Evolutionary conservation across 768 basidiomycete genomes (phyloP).

Genomic region (Mycena polygramma): DNA sequence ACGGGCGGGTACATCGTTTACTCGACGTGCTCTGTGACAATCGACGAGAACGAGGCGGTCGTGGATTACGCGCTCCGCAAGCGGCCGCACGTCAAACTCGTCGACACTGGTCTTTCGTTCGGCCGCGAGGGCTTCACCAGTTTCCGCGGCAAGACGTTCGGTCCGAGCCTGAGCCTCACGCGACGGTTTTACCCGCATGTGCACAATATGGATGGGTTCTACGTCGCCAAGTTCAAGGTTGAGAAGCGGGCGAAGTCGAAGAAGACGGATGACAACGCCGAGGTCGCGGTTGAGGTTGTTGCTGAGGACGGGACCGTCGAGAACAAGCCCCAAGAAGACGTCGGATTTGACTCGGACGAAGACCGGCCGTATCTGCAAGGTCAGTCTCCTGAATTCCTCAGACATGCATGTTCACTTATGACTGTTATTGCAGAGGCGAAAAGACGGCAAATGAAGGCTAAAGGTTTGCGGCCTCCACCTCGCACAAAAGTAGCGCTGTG

Average conservation of each 20-base stretch:
- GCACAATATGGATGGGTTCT: slow-evolving; percentile 99
- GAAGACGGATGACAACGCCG: slow-evolving; percentile 45
- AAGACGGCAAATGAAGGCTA: slow-evolving; percentile 81
- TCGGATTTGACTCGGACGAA: slow-evolving; percentile 80
- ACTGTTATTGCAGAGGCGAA: slow-evolving; percentile 68
- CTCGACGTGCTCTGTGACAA: slow-evolving; percentile 97
- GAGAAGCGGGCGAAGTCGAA: slow-evolving; percentile 75
- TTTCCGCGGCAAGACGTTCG: slow-evolving; percentile 93
- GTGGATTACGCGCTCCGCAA: slow-evolving; percentile 98
- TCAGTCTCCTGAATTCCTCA: slow-evolving; percentile 53
- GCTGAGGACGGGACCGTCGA: slow-evolving; percentile 47
- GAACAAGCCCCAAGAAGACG: slow-evolving; percentile 54
- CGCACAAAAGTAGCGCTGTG: too few species aligned
- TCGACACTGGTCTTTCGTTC: slow-evolving; percentile 93
- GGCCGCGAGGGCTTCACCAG: slow-evolving; percentile 92
- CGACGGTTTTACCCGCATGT: slow-evolving; percentile 96
- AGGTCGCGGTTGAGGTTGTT: slow-evolving; percentile 47
- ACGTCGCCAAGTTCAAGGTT: slow-evolving; percentile 98
- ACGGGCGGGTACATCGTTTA: slow-evolving; percentile 97
- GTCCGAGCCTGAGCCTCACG: slow-evolving; percentile 82
- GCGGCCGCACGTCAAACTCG: slow-evolving; percentile 91
- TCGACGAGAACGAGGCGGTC: slow-evolving; percentile 98
- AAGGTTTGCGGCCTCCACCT: slow-evolving; percentile 76
- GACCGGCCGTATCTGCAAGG: slow-evolving; percentile 86
- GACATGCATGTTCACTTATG: slow-evolving; percentile 14